A percentile compares a stretch with the other conserved stretches of the same genome.
Conservation (phyloP, 768 basidiomycete genomes). For the Tricholoma flavovirens region DNA sequence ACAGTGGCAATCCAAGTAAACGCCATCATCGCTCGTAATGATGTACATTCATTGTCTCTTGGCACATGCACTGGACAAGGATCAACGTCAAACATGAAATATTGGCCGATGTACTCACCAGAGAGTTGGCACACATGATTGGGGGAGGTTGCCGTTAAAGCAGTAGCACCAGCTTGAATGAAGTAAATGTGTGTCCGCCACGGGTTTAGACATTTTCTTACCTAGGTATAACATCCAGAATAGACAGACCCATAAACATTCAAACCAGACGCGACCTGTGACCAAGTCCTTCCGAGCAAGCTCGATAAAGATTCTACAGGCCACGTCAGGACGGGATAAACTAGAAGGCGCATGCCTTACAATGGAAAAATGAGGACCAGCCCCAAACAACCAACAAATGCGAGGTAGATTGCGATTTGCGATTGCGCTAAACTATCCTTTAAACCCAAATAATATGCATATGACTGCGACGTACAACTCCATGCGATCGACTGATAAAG, state of each 20-base stretch:
- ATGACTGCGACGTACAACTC: slow-evolving; percentile 31
- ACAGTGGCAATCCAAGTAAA: slow-evolving; percentile 38
- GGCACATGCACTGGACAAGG: background rate
- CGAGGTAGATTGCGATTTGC: slow-evolving; percentile 52
- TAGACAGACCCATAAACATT: slow-evolving; percentile 53
- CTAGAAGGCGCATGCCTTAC: slow-evolving; percentile 31
- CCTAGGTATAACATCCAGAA: slow-evolving; percentile 58
- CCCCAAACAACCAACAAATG: slow-evolving; percentile 54
- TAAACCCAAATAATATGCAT: slow-evolving; percentile 2
- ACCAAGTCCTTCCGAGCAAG: slow-evolving; percentile 44
- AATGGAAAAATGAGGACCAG: slow-evolving; percentile 52
- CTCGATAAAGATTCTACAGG: slow-evolving; percentile 53
- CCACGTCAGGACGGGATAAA: background rate
- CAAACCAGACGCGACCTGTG: slow-evolving; percentile 66
- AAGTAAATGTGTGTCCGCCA: background rate
- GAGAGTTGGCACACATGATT: slow-evolving; percentile 27
- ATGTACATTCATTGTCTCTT: slow-evolving; percentile 37
- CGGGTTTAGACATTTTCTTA: slow-evolving; percentile 21
- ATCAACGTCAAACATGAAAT: background rate
- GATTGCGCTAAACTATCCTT: slow-evolving; percentile 24
- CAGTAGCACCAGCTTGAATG: slow-evolving; percentile 44
- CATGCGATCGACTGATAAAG: slow-evolving; percentile 31
- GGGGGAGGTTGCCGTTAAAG: slow-evolving; percentile 37
- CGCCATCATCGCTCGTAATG: slow-evolving; percentile 49
- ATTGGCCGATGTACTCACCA: slow-evolving; percentile 17